Base-by-base conservation (phyloP, 2,329 filamentous ascomycete genomes). In the Chaetomium sp. region DNA sequence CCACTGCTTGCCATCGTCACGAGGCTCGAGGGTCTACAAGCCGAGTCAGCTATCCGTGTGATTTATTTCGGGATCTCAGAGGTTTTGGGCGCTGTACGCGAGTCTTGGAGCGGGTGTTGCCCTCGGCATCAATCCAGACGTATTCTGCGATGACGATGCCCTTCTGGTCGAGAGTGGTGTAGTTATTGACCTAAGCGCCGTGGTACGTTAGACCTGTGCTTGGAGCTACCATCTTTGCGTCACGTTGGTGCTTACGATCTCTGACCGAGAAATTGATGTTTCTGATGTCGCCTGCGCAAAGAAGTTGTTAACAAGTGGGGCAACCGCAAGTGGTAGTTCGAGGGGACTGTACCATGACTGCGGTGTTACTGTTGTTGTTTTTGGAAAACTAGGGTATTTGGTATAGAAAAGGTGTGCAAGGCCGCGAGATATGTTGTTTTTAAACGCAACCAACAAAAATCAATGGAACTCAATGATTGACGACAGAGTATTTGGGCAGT, bases 121-220 rank as follows among this genome's bases (percentile, higher is more conserved):
- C 93, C 70, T 82, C 80, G 70, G 90, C 84, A 76, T 97, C 93
- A 78, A 97, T 90, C 94, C 94, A 97, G 84, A 97, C 88, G 82
- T 97, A 97, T 83, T 97, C 94, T 76, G 93, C 94, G 80, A 97
- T 95, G 77, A 96, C 84, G 73, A 82, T 83, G 78, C 93, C 93
- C 79, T 90, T 91, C 84, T 98, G 94, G 78, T 93, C 89, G 75
- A 98, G 90, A 75, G 84, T 83, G 82, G 95, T 88, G 85, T 94
- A 98, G 82, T 97, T 97, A 79, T 90, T 83, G 79, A 97, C 88
- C 92, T 96, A 35, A 4, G n/a, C 10, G 79, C 12, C 50, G 12
- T 60, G 50, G 25, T 10, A 35, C 16, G 50, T 57, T 7, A 60
- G 29, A 50, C 4, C 13, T 27, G 35, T 21, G 29, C 19, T 29